Evolutionary conservation across 164 flowering plant genomes (phyloP), one percentile per base, ranked within the genome.

Genomic region (Cinnamomum micranthum): DNA sequence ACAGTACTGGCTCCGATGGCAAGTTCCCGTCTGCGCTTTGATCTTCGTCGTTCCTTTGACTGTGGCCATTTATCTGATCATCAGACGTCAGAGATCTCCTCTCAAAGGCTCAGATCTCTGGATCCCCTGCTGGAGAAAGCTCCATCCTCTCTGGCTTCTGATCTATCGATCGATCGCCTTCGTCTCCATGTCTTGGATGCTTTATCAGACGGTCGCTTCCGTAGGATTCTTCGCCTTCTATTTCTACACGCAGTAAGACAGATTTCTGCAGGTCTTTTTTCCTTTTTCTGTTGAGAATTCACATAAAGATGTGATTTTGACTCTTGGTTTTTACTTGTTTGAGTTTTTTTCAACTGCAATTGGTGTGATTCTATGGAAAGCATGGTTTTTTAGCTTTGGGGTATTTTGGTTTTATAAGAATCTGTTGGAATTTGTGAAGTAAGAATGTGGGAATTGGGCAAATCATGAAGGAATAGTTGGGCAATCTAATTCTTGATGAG

Each of bases 61-160:
- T 22, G 13, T 55, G 23, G 6, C 64, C 22, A 27, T 59, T 5
- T 35, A 2, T 25, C 47, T 59, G 64, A 58, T 71, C 55, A 6
- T 51, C 73, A n/a, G 55, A 22, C 12, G 55, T 2, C 41, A 41
- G 71, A 69, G 24, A 47, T 51, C 10, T 47, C 55, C 24, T 19
- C 41, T 47, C 50, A 47, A 69, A 58, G 51, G 52, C 55, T 52
- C 31, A 24, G 62, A 19, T 28, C 63, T 58, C 22, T 71, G 73
- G 73, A 71, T 51, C 2, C 73, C 73, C 4, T 71, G 73, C 51
- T 71, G 73, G 73, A 58, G 62, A 28, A 52, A 71, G 20, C 73
- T 71, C 64, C 73, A 71, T 20, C 73, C 73, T 11, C 13, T 51
- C 10, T 71, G 63, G 64, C 73, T 71, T 24, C 41, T 71, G 13